Conservation (phyloP, 768 basidiomycete species). For the Tylopilus balloui region DNA sequence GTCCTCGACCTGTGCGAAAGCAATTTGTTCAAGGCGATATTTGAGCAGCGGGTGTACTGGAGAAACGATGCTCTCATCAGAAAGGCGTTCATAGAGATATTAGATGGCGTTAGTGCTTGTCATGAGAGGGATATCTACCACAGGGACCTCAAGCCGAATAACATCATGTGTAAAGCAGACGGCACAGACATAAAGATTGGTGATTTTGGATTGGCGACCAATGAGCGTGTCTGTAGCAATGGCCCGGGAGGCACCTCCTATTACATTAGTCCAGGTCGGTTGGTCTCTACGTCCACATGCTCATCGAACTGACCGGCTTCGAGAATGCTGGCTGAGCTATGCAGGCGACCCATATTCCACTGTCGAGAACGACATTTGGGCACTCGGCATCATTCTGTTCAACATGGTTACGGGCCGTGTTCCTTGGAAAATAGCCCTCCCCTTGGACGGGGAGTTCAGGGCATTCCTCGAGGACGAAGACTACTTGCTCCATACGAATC, state of each 20-base stretch:
- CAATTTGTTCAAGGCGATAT: background rate
- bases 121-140: background rate
- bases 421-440: slow-evolving; percentile 3
- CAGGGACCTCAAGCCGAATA: slow-evolving; percentile 1
- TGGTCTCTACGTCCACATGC: background rate
- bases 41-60: background rate
- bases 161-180: background rate
- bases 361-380: slow-evolving; percentile 53
- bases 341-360: slow-evolving; percentile 20
- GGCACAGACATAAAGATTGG: background rate
- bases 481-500: background rate
- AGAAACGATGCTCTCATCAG: background rate
- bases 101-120: background rate
- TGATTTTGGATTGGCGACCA: background rate
- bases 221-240: background rate
- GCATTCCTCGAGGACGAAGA: slow-evolving; percentile 1
- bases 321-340: slow-evolving; percentile 54
- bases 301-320: background rate
- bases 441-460: background rate
- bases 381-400: slow-evolving; percentile 74
- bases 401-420: slow-evolving; percentile 63
- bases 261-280: slow-evolving; percentile 3
- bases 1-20: slow-evolving; percentile 1
- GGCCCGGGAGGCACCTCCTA: background rate
- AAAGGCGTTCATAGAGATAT: background rate